A percentile compares a stretch with the other conserved stretches of the same genome.
Evolutionary conservation across 1,139 yeast genomes (phyloP).

Genomic region (Nadsonia commutata): DNA sequence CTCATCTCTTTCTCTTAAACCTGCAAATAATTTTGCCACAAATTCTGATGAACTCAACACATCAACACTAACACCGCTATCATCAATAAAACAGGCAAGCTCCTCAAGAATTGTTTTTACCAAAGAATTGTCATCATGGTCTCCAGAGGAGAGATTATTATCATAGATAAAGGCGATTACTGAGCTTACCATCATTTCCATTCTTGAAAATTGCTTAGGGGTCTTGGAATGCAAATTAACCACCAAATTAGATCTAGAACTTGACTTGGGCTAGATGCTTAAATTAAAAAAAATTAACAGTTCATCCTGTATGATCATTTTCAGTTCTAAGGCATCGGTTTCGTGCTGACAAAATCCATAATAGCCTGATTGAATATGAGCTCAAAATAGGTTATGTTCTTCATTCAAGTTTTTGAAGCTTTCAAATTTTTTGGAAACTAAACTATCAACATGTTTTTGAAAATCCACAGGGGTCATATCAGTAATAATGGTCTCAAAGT

Average conservation of each 20-base stretch:
- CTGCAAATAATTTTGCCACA: too few species aligned
- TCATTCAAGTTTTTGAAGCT: conserved; percentile 66
- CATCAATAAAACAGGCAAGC: too few species aligned
- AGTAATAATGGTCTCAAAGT: conserved; percentile 27
- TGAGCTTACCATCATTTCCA: too few species aligned
- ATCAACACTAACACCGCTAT: too few species aligned
- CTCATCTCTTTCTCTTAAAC: too few species aligned
- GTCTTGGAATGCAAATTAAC: conserved; percentile 55
- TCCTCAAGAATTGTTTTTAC: too few species aligned
- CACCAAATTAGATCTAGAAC: conserved; percentile 32
- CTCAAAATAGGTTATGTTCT: conserved; percentile 55
- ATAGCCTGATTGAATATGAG: conserved; percentile 55
- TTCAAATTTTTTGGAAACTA: conserved; percentile 49
- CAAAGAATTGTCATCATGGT: too few species aligned
- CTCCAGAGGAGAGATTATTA: too few species aligned
- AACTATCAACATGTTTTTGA: conserved; percentile 50
- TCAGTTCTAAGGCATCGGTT: conserved; percentile 42
- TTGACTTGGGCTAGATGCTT: conserved; percentile 30
- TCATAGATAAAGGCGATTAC: too few species aligned
- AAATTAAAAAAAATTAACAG: conserved; percentile 39
- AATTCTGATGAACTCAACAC: too few species aligned
- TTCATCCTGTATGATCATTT: conserved; percentile 39
- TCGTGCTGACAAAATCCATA: conserved; percentile 51
- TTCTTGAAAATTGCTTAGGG: too few species aligned
- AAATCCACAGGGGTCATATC: conserved; percentile 47